Percentiles rank a stretch among this genome's conserved stretches.
Evolutionary conservation across 148 eudicot species (phyloP).

Genomic region (Pharnaceum exiguum): DNA sequence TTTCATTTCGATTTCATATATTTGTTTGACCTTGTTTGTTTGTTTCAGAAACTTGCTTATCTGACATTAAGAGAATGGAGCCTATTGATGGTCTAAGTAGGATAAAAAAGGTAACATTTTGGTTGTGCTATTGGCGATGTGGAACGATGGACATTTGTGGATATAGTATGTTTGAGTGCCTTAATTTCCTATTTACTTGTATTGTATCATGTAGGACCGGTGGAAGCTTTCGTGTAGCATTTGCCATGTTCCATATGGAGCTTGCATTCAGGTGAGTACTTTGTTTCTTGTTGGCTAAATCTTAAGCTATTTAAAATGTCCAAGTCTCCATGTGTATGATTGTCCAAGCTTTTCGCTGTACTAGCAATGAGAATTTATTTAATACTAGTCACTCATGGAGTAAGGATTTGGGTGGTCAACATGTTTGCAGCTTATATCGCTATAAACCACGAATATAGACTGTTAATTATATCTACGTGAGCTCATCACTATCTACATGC

Average conservation of each 20-base stretch:
- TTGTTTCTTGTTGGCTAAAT: background rate
- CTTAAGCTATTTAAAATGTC: no score
- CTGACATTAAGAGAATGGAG: constrained; percentile 93
- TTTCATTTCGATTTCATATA: background rate
- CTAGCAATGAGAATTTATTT: no score
- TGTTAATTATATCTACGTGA: no score
- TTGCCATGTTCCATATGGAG: constrained; percentile 89
- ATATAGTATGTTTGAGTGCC: no score
- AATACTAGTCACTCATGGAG: no score
- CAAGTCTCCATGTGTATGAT: no score
- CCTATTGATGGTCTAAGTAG: constrained; percentile 92
- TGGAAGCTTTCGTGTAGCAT: constrained; percentile 97
- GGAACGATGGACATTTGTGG: no score
- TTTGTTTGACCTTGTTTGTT: constrained; percentile 22
- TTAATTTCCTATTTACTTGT: background rate
- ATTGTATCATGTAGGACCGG: constrained; percentile 54
- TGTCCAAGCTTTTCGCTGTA: background rate
- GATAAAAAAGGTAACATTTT: constrained; percentile 60
- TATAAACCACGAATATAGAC: no score
- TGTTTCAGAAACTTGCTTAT: constrained; percentile 82
- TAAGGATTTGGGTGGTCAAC: no score
- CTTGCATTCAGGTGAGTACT: constrained; percentile 85
- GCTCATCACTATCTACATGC: no score
- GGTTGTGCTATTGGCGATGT: background rate
- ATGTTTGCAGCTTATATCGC: no score